Evolutionary conservation across 2,329 filamentous ascomycete species (phyloP), one percentile per base, ranked within the genome.

Genomic region (Pseudocercospora vitis): DNA sequence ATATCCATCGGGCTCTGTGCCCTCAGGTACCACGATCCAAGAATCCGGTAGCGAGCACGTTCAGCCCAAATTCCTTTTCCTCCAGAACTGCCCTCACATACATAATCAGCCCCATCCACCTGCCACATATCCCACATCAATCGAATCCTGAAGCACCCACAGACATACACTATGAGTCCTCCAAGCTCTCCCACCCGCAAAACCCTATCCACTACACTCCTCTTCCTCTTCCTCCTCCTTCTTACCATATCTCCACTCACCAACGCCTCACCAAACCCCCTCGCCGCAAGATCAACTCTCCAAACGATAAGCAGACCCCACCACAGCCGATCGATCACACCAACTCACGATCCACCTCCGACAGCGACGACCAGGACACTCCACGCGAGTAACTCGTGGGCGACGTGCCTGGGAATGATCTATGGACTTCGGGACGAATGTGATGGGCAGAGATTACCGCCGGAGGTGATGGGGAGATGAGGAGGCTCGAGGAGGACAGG

Each of bases 321-420:
- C 16, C 24, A 31, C 28, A 23, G 11, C 29, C 42, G n/a, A 21
- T 14, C 12, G n/a, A n/a, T n/a, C n/a, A n/a, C n/a, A n/a, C n/a
- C n/a, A n/a, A 46, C 42, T 7, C 14, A 14, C 24, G 1, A 46
- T n/a, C 6, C 11, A 3, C 8, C 7, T 18, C 5, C 12, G 8
- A 26, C 12, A 6, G n/a, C 23, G 2, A 46, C 42, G 7, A 29
- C 42, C 12, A 18, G 16, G 5, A 46, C 42, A 7, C 42, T 31
- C 6, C 12, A 18, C 11, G n/a, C 44, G 4, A 29, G 11, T 8
- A 47, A 47, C 26, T 47, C 26, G 24, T 47, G 44, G 44, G 44
- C 44, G 12, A 47, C 44, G 12, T 47, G 44, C 24, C 23, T 47
- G 16, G 44, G 44, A 11, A 47, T 31, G 24, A 47, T 47, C 9